Evolutionary conservation across 164 flowering plant species (phyloP).

Genomic region (Nymphaea colorata): DNA sequence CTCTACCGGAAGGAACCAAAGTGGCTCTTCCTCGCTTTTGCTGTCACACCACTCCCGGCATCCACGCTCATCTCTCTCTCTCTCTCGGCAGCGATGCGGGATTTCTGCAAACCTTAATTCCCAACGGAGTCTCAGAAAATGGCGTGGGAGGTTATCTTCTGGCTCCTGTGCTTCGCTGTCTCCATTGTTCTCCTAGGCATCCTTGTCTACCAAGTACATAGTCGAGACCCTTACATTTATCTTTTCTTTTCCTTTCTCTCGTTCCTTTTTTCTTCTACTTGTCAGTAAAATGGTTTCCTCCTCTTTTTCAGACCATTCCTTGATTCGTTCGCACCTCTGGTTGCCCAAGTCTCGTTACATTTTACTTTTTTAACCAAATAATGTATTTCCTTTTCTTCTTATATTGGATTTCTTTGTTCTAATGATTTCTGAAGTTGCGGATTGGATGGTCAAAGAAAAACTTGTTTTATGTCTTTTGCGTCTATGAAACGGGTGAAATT

Average conservation of each 20-base stretch:
- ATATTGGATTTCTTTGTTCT: no score
- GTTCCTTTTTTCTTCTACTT: not conserved
- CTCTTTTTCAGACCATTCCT: no score
- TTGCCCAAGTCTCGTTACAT: not conserved
- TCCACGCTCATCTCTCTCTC: no score
- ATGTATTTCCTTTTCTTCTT: no score
- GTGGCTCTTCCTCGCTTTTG: no score
- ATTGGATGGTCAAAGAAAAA: no score
- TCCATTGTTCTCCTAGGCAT: slow-evolving; percentile 17
- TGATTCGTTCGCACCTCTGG: not conserved
- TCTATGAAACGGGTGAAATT: not conserved
- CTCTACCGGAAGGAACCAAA: no score
- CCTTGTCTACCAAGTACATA: slow-evolving; percentile 17
- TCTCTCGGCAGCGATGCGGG: no score
- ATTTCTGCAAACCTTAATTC: no score
- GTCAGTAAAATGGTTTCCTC: not conserved
- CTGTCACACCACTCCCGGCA: no score
- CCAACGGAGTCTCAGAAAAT: not conserved
- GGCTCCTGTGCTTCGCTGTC: slow-evolving; percentile 15
- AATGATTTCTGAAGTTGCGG: no score
- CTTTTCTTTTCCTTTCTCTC: not conserved
- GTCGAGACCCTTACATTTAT: not conserved
- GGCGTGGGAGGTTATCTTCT: slow-evolving; percentile 23
- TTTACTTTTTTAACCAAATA: no score
- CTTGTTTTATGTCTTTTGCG: not conserved